Conservation (phyloP, 371 early-diverging fungal species). For the Saksenaea oblongispora region DNA sequence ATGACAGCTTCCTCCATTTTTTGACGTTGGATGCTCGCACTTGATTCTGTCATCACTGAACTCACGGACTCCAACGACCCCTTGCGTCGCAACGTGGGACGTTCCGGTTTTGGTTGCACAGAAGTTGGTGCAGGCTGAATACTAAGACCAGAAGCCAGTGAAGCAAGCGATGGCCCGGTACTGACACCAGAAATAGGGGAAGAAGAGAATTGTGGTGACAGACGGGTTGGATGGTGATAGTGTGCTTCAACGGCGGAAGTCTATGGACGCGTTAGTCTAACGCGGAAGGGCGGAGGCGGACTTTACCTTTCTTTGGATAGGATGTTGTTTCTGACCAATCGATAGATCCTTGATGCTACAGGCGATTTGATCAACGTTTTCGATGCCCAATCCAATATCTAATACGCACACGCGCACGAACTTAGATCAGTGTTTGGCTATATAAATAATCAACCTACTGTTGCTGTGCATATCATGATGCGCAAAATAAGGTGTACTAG, state of each 20-base stretch:
- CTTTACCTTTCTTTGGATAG: slow-evolving; percentile 2
- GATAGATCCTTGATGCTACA: slow-evolving; percentile 34
- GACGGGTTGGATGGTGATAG: slow-evolving; percentile 6
- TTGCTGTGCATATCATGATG: slow-evolving; percentile 9
- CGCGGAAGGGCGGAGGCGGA: not conserved
- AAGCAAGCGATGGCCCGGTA: slow-evolving; percentile 35
- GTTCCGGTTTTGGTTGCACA: slow-evolving; percentile 3
- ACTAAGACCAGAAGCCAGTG: slow-evolving; percentile 40
- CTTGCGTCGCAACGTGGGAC: slow-evolving; percentile 24
- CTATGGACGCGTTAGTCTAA: not conserved
- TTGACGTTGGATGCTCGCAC: slow-evolving; percentile 29
- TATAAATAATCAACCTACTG: not conserved
- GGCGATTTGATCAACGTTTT: slow-evolving; percentile 40
- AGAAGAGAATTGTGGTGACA: slow-evolving; percentile 35
- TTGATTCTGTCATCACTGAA: slow-evolving; percentile 41
- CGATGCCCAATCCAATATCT: slow-evolving; percentile 33
- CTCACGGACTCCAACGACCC: slow-evolving; percentile 37
- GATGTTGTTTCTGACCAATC: slow-evolving; percentile 33
- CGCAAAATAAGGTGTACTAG: not conserved
- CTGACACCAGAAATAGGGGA: slow-evolving; percentile 39
- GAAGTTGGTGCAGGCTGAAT: slow-evolving; percentile 22
- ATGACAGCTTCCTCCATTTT: slow-evolving; percentile 33
- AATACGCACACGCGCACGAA: not conserved
- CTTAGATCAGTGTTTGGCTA: not conserved
- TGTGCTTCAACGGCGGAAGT: slow-evolving; percentile 20